phyloP scores from a whole-genome alignment of 371 early-diverging fungal genomes.

The Rhizomucor pusillus region DNA sequence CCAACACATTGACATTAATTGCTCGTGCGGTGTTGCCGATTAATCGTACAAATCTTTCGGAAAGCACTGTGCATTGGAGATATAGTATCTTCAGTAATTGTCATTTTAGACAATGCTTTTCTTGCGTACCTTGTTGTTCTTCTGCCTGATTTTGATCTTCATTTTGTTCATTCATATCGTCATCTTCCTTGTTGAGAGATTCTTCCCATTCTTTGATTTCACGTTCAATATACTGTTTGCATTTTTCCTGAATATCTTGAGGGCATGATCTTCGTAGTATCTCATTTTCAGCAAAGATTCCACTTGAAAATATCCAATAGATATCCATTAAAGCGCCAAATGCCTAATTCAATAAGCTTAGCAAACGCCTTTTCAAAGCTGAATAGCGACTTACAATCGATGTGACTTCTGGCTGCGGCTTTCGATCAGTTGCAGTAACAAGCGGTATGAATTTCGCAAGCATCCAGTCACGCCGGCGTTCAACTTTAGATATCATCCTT shows the following conservation, averaged over 20 bases:
- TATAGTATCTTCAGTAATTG: too few species aligned
- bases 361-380: not conserved
- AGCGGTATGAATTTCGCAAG: constrained; percentile 25
- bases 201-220: constrained; percentile 13
- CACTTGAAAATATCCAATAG: constrained; percentile 57
- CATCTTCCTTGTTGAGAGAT: constrained; percentile 1
- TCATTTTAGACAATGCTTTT: too few species aligned
- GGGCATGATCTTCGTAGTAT: constrained; percentile 37
- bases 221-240: constrained; percentile 11
- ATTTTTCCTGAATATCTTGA: constrained; percentile 29
- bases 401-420: constrained; percentile 20
- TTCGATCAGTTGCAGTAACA: constrained; percentile 20
- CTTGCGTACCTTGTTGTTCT: not conserved
- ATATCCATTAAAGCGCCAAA: constrained; percentile 52
- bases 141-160: constrained; percentile 10
- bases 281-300: constrained; percentile 37
- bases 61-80: not conserved
- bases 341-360: constrained; percentile 18
- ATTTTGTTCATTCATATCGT: not conserved
- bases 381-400: constrained; percentile 8
- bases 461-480: constrained; percentile 34
- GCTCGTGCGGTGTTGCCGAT: constrained; percentile 32
- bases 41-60: constrained; percentile 3
- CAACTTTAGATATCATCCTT: constrained; percentile 13
- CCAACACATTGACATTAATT: constrained; percentile 42